Evolutionary conservation across 75 land plant species (phyloP).

Genomic region (Chamaecyparis obtusa): DNA sequence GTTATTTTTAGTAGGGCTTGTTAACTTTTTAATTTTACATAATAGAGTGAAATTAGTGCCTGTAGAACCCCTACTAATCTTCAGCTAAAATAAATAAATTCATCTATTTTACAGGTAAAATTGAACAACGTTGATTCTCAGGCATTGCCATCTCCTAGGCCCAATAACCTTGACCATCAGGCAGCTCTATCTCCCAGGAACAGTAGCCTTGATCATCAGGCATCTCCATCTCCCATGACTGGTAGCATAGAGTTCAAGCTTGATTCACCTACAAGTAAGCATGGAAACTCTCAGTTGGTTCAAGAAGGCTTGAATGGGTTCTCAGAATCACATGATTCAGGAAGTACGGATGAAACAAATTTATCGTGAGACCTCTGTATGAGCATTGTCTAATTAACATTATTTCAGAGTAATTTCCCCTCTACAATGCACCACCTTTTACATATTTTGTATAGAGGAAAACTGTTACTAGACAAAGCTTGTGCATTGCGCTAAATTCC

Average conservation of each 20-base stretch:
- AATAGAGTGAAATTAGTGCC: not conserved
- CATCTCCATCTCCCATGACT: not conserved
- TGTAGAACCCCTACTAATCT: no score
- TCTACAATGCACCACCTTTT: not conserved
- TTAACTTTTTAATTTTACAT: not conserved
- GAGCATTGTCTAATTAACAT: not conserved
- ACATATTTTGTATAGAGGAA: not conserved
- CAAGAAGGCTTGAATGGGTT: constrained; percentile 6
- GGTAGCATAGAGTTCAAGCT: not conserved
- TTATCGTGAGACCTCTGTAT: not conserved
- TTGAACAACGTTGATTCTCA: not conserved
- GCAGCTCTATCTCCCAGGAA: not conserved
- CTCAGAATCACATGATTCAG: not conserved
- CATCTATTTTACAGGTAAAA: constrained; percentile 2
- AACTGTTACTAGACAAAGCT: not conserved
- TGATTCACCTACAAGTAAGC: not conserved
- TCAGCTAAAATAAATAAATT: not conserved
- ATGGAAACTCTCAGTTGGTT: not conserved
- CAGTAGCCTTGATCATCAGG: not conserved
- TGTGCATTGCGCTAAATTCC: not conserved
- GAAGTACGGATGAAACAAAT: not conserved
- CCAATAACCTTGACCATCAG: not conserved
- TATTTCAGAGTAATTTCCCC: not conserved
- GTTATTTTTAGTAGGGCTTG: not conserved
- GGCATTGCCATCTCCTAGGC: not conserved